A percentile compares a stretch with the other conserved stretches of the same genome.
Conservation (phyloP, 139 green algal species). For the Tetradesmus obliquus region DNA sequence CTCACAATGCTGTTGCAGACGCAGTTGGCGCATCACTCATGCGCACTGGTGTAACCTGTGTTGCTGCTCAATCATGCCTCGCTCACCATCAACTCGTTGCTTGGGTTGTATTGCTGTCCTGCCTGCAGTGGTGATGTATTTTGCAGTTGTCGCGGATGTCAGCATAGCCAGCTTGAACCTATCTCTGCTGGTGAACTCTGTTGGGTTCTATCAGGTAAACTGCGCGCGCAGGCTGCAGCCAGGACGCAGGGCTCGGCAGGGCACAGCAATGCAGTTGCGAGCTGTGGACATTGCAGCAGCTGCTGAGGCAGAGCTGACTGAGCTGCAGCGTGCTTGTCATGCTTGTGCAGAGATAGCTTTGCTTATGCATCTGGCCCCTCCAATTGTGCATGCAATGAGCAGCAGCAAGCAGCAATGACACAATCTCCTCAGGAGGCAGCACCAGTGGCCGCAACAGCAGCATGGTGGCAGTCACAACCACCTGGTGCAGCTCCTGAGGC, state of each 20-base stretch:
- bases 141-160: conserved; percentile 63
- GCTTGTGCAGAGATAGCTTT: too few relatives aligned
- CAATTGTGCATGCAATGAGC: too few relatives aligned
- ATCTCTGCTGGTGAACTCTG: conserved; percentile 71
- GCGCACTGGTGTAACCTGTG: not conserved
- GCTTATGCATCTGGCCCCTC: too few relatives aligned
- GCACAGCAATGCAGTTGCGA: not conserved
- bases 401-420: too few relatives aligned
- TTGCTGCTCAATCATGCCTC: not conserved
- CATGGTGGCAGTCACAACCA: not conserved
- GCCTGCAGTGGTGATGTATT: conserved; percentile 63
- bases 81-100: not conserved
- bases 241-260: not conserved
- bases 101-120: not conserved
- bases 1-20: not conserved
- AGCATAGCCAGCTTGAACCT: conserved; percentile 75
- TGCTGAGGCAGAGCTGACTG: too few relatives aligned
- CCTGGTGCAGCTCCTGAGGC: too few relatives aligned
- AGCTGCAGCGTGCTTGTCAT: too few relatives aligned
- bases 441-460: conserved; percentile 6
- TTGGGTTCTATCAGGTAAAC: conserved; percentile 79
- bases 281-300: too few relatives aligned
- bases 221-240: not conserved
- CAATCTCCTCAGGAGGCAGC: not conserved
- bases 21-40: not conserved